phyloP scores from a whole-genome alignment of 164 flowering plant genomes.

The Aristolochia fimbriata region DNA sequence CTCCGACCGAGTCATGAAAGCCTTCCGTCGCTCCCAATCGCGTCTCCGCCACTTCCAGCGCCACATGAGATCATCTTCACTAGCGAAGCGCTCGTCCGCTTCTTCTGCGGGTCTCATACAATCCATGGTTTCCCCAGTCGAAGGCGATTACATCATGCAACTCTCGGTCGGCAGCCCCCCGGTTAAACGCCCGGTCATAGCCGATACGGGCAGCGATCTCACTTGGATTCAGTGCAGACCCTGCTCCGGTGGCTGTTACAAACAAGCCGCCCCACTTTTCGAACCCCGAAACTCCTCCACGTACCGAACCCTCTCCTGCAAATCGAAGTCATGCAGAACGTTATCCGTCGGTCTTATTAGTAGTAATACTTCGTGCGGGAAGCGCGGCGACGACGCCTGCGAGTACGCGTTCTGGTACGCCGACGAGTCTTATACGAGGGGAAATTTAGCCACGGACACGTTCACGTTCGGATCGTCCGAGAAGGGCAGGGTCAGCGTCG shows the following conservation, averaged over 20 bases:
- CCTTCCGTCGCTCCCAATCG: no score
- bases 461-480: slow-evolving; percentile 21
- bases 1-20: no score
- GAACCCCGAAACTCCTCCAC: slow-evolving; percentile 26
- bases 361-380: no score
- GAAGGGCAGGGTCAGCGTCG: slow-evolving; percentile 4
- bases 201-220: slow-evolving; percentile 89
- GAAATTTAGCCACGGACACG: slow-evolving; percentile 30
- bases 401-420: no score
- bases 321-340: slow-evolving; percentile 16
- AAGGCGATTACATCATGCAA: slow-evolving; percentile 50
- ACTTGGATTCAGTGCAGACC: slow-evolving; percentile 87
- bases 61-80: no score
- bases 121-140: no score
- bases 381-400: slow-evolving; percentile 25
- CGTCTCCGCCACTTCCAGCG: no score
- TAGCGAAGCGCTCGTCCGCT: no score
- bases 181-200: slow-evolving; percentile 29
- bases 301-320: slow-evolving; percentile 27
- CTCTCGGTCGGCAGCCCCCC: slow-evolving; percentile 68
- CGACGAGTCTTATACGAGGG: slow-evolving; percentile 27
- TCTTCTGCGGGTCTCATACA: no score
- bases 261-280: slow-evolving; percentile 51
- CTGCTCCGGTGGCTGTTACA: slow-evolving; percentile 42
- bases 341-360: neutral